These are phyloP conservation scores for Apiotrichum mycotoxinovorans DNA, from an alignment of 1,284 basidiomycete species.

Conservation along the genomic window DNA sequence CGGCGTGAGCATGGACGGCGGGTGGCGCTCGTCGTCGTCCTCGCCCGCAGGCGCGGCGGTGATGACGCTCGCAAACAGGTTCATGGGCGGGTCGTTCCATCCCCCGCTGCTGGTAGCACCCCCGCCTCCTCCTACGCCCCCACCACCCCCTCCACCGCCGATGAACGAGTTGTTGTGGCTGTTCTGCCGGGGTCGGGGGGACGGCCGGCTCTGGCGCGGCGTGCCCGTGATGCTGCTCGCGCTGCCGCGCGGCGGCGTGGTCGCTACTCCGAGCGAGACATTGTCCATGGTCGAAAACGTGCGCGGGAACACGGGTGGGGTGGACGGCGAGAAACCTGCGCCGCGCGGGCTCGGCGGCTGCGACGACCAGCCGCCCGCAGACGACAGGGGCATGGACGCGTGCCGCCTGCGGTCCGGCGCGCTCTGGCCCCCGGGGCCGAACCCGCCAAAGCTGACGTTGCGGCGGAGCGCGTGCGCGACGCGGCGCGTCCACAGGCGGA, in stretches of 20 bases:
- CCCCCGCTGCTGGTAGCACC: conserved; percentile 19
- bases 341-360: conserved; percentile 5
- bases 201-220: neutral
- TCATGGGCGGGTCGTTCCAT: conserved; percentile 48
- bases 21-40: conserved; percentile 8
- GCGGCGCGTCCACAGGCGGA: conserved; percentile 10
- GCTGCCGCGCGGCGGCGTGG: conserved; percentile 1
- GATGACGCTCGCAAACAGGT: conserved; percentile 20
- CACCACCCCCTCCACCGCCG: too few relatives aligned
- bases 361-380: conserved; percentile 1
- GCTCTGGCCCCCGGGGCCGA: neutral
- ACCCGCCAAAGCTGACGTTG: neutral
- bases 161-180: neutral
- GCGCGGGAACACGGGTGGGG: neutral
- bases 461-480: conserved; percentile 5
- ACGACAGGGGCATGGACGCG: conserved; percentile 9
- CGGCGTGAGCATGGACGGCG: conserved; percentile 24
- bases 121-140: too few relatives aligned
- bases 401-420: neutral
- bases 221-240: neutral
- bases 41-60: neutral
- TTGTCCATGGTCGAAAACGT: conserved; percentile 1
- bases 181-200: conserved; percentile 15
- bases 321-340: neutral
- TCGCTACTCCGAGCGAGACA: neutral